Conservation (phyloP, 169 alveolate species). For the Eimeria maxima region DNA sequence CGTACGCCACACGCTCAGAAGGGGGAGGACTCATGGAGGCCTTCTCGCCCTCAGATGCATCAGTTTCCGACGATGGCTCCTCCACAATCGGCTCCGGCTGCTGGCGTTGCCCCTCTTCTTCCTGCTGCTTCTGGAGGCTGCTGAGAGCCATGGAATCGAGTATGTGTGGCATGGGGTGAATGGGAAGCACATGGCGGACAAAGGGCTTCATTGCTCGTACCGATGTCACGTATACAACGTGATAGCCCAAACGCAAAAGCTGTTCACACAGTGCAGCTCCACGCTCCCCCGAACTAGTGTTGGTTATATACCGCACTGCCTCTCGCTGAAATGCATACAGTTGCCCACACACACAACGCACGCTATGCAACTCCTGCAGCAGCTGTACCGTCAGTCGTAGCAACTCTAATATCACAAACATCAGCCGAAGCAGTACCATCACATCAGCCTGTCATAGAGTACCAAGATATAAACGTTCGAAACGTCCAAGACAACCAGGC, state of each 20-base stretch:
- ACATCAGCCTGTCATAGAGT: background rate
- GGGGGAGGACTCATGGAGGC: background rate
- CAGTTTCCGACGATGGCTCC: constrained; percentile 25
- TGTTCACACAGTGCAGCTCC: constrained; percentile 83
- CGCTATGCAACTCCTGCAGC: background rate
- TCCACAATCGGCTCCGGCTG: background rate
- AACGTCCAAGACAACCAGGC: background rate
- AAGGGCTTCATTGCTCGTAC: constrained; percentile 70
- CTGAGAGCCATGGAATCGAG: constrained; percentile 42
- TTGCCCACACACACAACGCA: background rate
- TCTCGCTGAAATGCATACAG: constrained; percentile 32
- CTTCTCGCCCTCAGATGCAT: constrained; percentile 19
- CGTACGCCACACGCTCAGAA: constrained; percentile 21
- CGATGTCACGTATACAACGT: constrained; percentile 52
- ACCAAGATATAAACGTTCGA: background rate
- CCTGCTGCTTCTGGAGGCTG: background rate
- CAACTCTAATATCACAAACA: background rate
- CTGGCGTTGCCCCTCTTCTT: background rate
- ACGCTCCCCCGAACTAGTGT: constrained; percentile 76
- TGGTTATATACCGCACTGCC: constrained; percentile 70
- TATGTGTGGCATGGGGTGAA: constrained; percentile 40
- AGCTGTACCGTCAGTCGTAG: background rate
- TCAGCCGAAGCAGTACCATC: background rate
- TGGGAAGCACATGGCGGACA: constrained; percentile 74
- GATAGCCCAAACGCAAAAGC: constrained; percentile 68